These are phyloP conservation scores for Eucalyptus polybractea DNA, from an alignment of 345 rosid species.

Conservation along the genomic window DNA sequence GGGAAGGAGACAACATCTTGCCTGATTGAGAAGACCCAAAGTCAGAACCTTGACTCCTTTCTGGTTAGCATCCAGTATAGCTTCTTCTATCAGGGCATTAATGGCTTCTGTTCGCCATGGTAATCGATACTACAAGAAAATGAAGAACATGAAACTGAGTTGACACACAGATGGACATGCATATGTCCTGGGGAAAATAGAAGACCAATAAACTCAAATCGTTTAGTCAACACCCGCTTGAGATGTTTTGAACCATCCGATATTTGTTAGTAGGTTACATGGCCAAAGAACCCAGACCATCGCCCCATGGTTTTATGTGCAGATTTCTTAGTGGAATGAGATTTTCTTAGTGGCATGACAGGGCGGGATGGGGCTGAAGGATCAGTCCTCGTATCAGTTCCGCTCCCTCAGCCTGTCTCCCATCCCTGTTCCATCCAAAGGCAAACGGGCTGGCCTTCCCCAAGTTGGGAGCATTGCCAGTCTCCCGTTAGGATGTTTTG, in stretches of 20 bases:
- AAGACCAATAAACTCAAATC: neutral
- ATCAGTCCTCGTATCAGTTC: too few relatives aligned
- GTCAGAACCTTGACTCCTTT: constrained; percentile 22
- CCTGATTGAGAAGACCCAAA: constrained; percentile 39
- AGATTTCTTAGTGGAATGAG: neutral
- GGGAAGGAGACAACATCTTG: neutral
- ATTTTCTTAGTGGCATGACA: neutral
- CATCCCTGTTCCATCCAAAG: neutral
- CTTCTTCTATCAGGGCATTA: constrained; percentile 18
- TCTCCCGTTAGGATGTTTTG: neutral
- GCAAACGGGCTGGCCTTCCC: neutral
- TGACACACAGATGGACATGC: neutral
- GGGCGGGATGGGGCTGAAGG: too few relatives aligned
- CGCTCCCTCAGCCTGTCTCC: neutral
- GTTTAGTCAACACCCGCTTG: neutral
- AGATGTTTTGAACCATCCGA: neutral
- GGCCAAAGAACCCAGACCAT: neutral
- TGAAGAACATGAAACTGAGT: neutral
- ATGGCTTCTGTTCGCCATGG: constrained; percentile 4
- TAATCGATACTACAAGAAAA: neutral
- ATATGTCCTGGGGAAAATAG: neutral
- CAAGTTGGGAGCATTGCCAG: neutral
- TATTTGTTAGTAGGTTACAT: neutral
- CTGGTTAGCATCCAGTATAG: constrained; percentile 22
- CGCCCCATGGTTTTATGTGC: neutral